Evolutionary conservation across 805 yeast species (phyloP), one percentile per base, ranked within the genome.

Genomic region (Ogataea parapolymorpha): DNA sequence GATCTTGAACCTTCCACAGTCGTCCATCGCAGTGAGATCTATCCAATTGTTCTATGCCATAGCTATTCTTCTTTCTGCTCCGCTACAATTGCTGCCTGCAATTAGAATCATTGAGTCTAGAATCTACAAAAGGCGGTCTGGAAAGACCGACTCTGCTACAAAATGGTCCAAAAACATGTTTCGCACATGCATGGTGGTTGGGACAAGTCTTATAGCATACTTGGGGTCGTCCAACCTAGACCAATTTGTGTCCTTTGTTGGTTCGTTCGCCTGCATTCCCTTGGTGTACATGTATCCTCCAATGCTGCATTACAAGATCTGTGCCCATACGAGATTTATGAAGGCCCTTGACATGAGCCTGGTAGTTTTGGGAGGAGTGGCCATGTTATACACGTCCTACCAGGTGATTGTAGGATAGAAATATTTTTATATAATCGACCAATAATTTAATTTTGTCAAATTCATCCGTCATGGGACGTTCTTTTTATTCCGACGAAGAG

Each of bases 211-310:
- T 11, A 68, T 81, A 44, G 88, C 93, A 0, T 75, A 77, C 46
- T 69, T 70, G 46, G 91, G 91, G 0, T 83, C 89, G 1, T 68
- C 74, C 42, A 77, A 83, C 52, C 64, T 85, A 46, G 93, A 85
- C 57, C 71, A 68, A 48, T 82, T 85, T 63, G 91, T 85, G 9
- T 80, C 90, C 2, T 79, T 85, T 55, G 84, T 85, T 38, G 95
- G 95, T 3, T 82, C 89, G 38, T 82, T 85, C 65, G 90, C 91
- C 1, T 85, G 95, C 55, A 82, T 85, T 41, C 95, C 95, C 2
- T 71, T 85, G 65, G 93, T 85, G 5, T 85, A 85, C 65, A 80
- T 85, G 79, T 84, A 85, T 54, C 93, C 95, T 7, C 93, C 95
- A 13, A 70, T 85, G 71, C 65, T 85, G 39, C 93, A 85, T 54